These are phyloP conservation scores for Fusarium sp. DNA, from an alignment of 2,329 filamentous ascomycete species.

Conservation along the genomic window DNA sequence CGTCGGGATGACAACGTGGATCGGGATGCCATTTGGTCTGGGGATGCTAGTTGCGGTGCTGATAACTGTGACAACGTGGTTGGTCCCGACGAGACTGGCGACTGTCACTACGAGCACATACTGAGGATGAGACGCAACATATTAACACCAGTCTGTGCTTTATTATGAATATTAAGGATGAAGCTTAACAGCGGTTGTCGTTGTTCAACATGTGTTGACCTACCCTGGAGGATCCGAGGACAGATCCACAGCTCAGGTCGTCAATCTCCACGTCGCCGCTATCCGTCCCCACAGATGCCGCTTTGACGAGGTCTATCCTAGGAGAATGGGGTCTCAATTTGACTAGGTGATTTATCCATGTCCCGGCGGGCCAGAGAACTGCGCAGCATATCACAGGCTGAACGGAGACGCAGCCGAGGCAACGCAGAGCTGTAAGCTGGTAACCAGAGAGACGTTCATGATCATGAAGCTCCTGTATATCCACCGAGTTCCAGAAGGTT, in stretches of 20 bases:
- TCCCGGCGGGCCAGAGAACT: background rate
- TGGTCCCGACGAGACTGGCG: slow-evolving; percentile 13
- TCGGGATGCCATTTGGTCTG: slow-evolving; percentile 45
- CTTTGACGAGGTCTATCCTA: slow-evolving; percentile 12
- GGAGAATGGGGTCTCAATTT: background rate
- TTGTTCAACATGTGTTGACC: background rate
- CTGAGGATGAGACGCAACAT: background rate
- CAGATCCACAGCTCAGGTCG: slow-evolving; percentile 8
- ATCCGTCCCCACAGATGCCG: background rate
- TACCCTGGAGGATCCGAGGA: slow-evolving; percentile 21
- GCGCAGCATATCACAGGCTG: background rate
- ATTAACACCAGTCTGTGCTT: background rate
- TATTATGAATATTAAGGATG: no score
- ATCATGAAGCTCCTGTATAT: no score
- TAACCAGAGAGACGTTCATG: background rate
- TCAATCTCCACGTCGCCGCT: slow-evolving; percentile 10
- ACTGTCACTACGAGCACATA: background rate
- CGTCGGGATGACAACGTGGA: slow-evolving; percentile 44
- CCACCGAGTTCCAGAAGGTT: no score
- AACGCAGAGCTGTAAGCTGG: background rate
- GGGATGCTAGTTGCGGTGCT: slow-evolving; percentile 27
- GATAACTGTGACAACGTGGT: slow-evolving; percentile 37
- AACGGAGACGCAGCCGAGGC: background rate
- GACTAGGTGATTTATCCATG: slow-evolving; percentile 3
- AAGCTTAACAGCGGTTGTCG: background rate